Evolutionary conservation across 768 basidiomycete species (phyloP), one percentile per base, ranked within the genome.

Genomic region (Suillus americanus): DNA sequence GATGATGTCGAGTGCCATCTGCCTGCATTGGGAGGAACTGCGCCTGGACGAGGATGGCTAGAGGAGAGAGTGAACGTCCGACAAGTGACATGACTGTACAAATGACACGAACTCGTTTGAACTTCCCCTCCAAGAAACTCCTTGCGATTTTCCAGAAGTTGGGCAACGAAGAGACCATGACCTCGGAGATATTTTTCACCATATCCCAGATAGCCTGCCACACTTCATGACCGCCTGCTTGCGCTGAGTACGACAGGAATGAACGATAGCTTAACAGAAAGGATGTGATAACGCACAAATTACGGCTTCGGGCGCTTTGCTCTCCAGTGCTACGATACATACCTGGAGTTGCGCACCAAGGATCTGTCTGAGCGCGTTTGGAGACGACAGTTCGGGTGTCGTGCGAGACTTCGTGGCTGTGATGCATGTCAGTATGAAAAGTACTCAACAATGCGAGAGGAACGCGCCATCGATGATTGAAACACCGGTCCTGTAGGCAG

Each of bases 71-170:
- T 33, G 3, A 28, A n/a, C 20, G 23, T 75, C 23, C 64, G 55
- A 30, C 6, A 53, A 1, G 38, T 41, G 38, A 40, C 9, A 20
- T 10, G 18, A 14, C 25, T 18, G 53, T 40, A 30, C 25, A 9
- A 48, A 43, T 3, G 23, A 41, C 54, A 46, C 35, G 40, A 60
- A 72, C 95, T 84, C 89, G 94, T 75, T 88, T 90, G 74, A 92
- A 95, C 75, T 92, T 95, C 5, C 97, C 97, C 50, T 97, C 95
- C 79, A 96, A 88, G 72, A 95, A 97, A 28, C 86, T 88, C 75
- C 87, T 92, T 2, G 92, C 89, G 56, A 99, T 92, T 73, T 89
- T 91, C 94, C 95, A 97, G 78, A 98, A 98, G 70, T 86, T 93
- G 16, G 97, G 95, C 28, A 99, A 83, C 2, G 90, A 85, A n/a